phyloP scores from a whole-genome alignment of 78 protist genomes.

The Thecamonas trahens region DNA sequence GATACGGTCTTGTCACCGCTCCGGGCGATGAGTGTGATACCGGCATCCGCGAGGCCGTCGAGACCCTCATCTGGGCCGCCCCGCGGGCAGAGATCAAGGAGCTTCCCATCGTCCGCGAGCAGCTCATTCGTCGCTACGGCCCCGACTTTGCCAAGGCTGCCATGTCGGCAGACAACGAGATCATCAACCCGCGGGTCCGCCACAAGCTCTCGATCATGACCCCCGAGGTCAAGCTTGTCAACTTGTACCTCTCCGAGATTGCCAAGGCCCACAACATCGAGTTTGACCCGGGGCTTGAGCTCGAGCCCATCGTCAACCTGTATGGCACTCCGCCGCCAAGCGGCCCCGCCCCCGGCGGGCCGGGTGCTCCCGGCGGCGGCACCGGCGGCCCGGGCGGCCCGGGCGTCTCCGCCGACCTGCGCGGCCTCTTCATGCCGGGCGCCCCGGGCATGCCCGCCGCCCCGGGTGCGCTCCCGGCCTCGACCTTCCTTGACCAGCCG shows the following conservation, averaged over 20 bases:
- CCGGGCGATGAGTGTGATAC: neutral
- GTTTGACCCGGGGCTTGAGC: no score
- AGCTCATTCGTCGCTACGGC: neutral
- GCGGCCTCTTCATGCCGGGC: no score
- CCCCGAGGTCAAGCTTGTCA: neutral
- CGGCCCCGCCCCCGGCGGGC: no score
- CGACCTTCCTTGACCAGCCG: no score
- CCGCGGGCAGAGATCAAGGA: slow-evolving; percentile 6
- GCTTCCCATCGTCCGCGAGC: neutral
- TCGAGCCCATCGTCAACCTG: no score
- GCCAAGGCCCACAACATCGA: neutral
- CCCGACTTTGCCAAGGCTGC: neutral
- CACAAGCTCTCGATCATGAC: neutral
- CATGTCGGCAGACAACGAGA: neutral
- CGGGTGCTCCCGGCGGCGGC: no score
- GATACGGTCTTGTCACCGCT: neutral
- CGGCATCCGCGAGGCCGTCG: neutral
- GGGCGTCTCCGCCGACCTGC: no score
- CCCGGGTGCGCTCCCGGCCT: no score
- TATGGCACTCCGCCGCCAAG: no score
- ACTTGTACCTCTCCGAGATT: neutral
- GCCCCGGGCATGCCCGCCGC: no score
- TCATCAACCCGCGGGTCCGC: neutral
- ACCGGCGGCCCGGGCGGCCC: no score
- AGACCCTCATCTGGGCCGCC: slow-evolving; percentile 11